Evolutionary conservation across 352 stramenopile species (phyloP).

Genomic region (Globisporangium emineosum): DNA sequence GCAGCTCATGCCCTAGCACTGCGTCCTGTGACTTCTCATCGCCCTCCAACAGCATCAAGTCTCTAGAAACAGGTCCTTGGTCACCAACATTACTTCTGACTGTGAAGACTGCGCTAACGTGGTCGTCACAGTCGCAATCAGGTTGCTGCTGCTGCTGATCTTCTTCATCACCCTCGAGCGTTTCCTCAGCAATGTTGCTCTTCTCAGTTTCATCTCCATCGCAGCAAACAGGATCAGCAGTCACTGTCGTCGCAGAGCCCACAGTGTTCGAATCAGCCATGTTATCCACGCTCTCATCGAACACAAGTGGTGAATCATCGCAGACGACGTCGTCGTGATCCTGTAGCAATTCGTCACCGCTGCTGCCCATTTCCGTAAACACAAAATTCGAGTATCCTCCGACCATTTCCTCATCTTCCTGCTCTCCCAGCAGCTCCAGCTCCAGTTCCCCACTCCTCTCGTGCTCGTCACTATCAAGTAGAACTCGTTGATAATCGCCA

Average conservation of each 20-base stretch:
- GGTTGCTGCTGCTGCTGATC: neutral
- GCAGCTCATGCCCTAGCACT: neutral
- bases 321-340: neutral
- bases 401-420: neutral
- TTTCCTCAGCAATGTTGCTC: neutral
- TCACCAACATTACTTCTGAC: neutral
- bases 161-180: neutral
- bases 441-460: neutral
- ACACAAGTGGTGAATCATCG: neutral
- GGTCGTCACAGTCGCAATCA: neutral
- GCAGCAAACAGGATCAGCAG: neutral
- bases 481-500: neutral
- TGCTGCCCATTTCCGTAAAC: neutral
- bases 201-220: neutral
- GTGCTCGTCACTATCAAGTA: neutral
- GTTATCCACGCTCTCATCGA: neutral
- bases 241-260: neutral
- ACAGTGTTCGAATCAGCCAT: neutral
- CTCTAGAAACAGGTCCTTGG: neutral
- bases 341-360: neutral
- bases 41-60: neutral
- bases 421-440: neutral
- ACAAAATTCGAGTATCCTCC: neutral
- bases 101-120: neutral
- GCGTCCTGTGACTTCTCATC: neutral